Evolutionary conservation across 2,329 filamentous ascomycete species (phyloP).

Genomic region (Simplicillium aogashimaense): DNA sequence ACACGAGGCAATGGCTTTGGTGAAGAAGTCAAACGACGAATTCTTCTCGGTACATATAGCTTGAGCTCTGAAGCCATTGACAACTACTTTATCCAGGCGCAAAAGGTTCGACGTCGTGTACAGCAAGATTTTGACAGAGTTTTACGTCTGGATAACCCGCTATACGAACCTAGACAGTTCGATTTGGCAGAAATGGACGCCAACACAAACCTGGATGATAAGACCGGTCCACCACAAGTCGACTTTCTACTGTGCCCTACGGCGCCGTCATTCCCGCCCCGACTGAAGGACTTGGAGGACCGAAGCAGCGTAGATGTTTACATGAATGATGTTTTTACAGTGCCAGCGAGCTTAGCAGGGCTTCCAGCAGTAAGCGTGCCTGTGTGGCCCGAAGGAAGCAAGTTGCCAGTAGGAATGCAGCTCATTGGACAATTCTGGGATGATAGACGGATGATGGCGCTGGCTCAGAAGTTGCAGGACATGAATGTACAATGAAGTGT

Average conservation of each 20-base stretch:
- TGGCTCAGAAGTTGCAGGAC: constrained; percentile 38
- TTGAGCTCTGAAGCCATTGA: constrained; percentile 85
- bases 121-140: constrained; percentile 77
- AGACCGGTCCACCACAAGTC: constrained; percentile 53
- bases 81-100: constrained; percentile 94
- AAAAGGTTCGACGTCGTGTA: constrained; percentile 75
- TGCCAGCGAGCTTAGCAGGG: constrained; percentile 86
- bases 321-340: constrained; percentile 91
- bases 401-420: constrained; percentile 50
- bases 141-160: constrained; percentile 60
- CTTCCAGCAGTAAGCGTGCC: constrained; percentile 84
- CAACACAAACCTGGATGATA: constrained; percentile 38
- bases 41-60: constrained; percentile 82
- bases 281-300: constrained; percentile 43
- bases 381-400: constrained; percentile 19
- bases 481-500: constrained; percentile 12
- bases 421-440: constrained; percentile 76
- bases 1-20: constrained; percentile 72
- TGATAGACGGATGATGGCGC: constrained; percentile 51
- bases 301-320: constrained; percentile 64
- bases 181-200: constrained; percentile 52
- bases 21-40: constrained; percentile 73
- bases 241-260: constrained; percentile 87
- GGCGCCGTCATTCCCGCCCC: constrained; percentile 65
- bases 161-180: constrained; percentile 44